Evolutionary conservation across 139 green algal species (phyloP).

Genomic region (Cymbomonas tetramitiformis): DNA sequence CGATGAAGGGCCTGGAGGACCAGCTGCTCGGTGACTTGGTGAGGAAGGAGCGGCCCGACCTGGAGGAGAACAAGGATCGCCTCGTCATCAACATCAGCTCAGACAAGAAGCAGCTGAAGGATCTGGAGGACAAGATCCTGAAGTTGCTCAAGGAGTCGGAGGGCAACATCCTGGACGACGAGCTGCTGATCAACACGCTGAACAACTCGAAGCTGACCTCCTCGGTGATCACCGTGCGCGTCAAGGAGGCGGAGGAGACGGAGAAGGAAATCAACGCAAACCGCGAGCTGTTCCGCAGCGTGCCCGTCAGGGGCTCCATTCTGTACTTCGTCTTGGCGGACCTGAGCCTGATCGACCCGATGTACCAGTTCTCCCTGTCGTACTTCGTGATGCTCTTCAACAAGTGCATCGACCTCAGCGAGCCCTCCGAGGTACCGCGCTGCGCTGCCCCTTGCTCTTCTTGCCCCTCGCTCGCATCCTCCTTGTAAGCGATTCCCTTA

Average conservation of each 20-base stretch:
- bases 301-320: constrained; percentile 37
- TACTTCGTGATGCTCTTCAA: constrained; percentile 59
- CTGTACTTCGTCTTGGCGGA: constrained; percentile 63
- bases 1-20: constrained; percentile 14
- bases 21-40: constrained; percentile 23
- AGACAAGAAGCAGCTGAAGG: constrained; percentile 44
- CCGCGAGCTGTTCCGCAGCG: constrained; percentile 48
- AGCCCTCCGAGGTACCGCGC: too few relatives aligned
- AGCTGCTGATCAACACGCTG: constrained; percentile 65
- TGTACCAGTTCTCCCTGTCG: constrained; percentile 56
- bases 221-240: constrained; percentile 46
- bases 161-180: constrained; percentile 72
- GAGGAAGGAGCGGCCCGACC: constrained; percentile 15
- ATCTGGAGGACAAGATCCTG: constrained; percentile 62
- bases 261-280: constrained; percentile 53
- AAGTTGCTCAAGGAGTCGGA: constrained; percentile 56
- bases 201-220: constrained; percentile 65
- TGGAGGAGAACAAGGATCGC: constrained; percentile 28
- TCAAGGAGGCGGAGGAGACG: constrained; percentile 57
- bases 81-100: constrained; percentile 40
- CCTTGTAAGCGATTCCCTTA: too few relatives aligned
- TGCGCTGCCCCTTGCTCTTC: too few relatives aligned
- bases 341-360: constrained; percentile 51
- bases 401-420: constrained; percentile 49
- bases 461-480: too few relatives aligned